Evolutionary conservation across 352 stramenopile genomes (phyloP), one percentile per base, ranked within the genome.

Genomic region (Pythium insidiosum): DNA sequence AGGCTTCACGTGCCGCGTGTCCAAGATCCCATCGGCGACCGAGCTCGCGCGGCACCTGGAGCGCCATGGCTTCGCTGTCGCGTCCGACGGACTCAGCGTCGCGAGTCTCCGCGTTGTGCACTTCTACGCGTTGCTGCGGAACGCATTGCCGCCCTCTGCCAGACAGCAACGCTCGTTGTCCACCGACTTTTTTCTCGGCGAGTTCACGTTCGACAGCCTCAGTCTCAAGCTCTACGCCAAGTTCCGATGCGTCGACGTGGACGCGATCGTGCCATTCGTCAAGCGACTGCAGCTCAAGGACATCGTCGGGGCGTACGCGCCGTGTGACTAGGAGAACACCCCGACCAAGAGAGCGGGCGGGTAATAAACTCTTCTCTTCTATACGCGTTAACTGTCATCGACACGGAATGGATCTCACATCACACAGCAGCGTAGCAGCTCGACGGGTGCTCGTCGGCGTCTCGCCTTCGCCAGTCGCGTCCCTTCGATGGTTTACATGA

Each of bases 281-380:
- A 84, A 82, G 54, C 73, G 68, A 31, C 58, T 89, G 24, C 74
- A 84, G 43, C 74, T 89, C 37, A 87, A 86, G 43, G 65, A 82
- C 25, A 73, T 89, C 22, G 73, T 88, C 19, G 74, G 79, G 2
- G 56, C 68, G 6, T 87, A 87, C 47, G 53, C 69, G 22, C 71
- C 70, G 13, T 83, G 73, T 38, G 68, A 83, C 11, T 76, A 53
- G 65, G 16, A 12, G 20, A 28, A n/a, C n/a, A n/a, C n/a, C n/a
- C n/a, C n/a, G n/a, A n/a, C n/a, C n/a, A n/a, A n/a, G n/a, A n/a
- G n/a, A n/a, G n/a, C n/a, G n/a, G n/a, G n/a, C n/a, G n/a, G n/a
- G n/a, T n/a, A n/a, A n/a, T n/a, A n/a, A n/a, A n/a, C n/a, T n/a
- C n/a, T n/a, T n/a, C n/a, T n/a, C n/a, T n/a, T n/a, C n/a, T n/a